Conservation (phyloP, 1,139 yeast genomes). For the Debaryomycetaceae sp. region DNA sequence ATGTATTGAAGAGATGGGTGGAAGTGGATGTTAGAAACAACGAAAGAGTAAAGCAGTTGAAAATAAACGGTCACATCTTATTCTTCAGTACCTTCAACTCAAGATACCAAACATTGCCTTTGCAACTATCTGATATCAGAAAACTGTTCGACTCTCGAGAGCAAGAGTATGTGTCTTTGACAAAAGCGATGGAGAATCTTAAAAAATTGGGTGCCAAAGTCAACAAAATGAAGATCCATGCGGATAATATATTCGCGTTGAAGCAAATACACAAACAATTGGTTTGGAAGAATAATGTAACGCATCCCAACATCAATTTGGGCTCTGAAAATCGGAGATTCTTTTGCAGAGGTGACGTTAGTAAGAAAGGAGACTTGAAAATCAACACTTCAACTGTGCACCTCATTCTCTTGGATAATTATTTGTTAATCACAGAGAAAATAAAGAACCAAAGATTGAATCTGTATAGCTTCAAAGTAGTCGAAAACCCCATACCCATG, state of each 20-base stretch:
- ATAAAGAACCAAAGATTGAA: slow-evolving; percentile 22
- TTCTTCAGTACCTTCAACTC: slow-evolving; percentile 77
- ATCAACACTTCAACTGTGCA: slow-evolving; percentile 49
- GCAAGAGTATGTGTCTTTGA: slow-evolving; percentile 53
- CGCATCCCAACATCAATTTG: slow-evolving; percentile 48
- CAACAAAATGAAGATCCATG: slow-evolving; percentile 52
- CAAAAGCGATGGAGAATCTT: slow-evolving; percentile 48
- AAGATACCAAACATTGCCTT: slow-evolving; percentile 66
- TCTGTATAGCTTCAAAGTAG: slow-evolving; percentile 35
- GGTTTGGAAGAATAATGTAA: slow-evolving; percentile 41
- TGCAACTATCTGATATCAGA: slow-evolving; percentile 61
- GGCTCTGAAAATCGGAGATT: slow-evolving; percentile 56
- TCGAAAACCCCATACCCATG: slow-evolving; percentile 60
- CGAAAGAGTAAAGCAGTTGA: slow-evolving; percentile 41
- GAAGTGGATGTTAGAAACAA: slow-evolving; percentile 41
- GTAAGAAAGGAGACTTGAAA: slow-evolving; percentile 61
- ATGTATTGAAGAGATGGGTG: slow-evolving; percentile 50
- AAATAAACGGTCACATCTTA: slow-evolving; percentile 54
- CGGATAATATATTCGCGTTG: slow-evolving; percentile 51
- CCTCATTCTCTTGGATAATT: slow-evolving; percentile 69
- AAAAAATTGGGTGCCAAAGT: slow-evolving; percentile 35
- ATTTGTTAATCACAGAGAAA: slow-evolving; percentile 61
- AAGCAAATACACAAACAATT: slow-evolving; percentile 46
- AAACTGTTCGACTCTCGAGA: slow-evolving; percentile 45
- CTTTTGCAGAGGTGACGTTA: slow-evolving; percentile 57